A percentile compares a stretch with the other conserved stretches of the same genome.
phyloP scores from a whole-genome alignment of 169 alveolate genomes.

The Cryptosporidium xiaoi region DNA sequence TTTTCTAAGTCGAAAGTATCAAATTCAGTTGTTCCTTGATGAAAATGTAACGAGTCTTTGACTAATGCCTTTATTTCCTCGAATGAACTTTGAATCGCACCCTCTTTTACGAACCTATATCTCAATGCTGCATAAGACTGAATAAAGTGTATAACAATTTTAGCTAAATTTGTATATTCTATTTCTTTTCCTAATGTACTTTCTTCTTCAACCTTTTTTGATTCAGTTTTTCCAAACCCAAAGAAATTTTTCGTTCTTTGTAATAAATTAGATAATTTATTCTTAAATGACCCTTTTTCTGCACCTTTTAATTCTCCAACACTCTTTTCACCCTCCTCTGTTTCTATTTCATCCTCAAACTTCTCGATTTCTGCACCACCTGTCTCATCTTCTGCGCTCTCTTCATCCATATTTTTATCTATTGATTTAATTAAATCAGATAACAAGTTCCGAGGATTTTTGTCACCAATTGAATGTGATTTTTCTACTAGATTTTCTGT shows the following conservation, averaged over 20 bases:
- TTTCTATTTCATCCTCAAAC: no score
- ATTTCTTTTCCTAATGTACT: not conserved
- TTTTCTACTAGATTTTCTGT: no score
- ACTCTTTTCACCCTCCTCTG: not conserved
- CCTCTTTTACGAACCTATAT: constrained; percentile 2
- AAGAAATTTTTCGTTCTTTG: constrained; percentile 21
- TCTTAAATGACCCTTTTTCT: constrained; percentile 12
- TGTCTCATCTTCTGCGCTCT: no score
- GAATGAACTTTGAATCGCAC: constrained; percentile 16
- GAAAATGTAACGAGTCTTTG: constrained; percentile 25
- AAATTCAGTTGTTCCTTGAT: constrained; percentile 36
- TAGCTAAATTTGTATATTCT: constrained; percentile 31
- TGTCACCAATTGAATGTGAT: no score
- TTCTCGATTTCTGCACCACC: no score
- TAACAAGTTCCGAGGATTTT: no score
- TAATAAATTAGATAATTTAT: constrained; percentile 23
- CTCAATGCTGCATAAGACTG: constrained; percentile 66
- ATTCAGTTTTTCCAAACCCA: constrained; percentile 15
- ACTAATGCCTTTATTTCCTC: constrained; percentile 16
- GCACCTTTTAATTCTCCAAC: not conserved
- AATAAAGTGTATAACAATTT: constrained; percentile 11
- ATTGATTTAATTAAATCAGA: no score
- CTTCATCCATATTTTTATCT: no score
- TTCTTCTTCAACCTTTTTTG: not conserved
- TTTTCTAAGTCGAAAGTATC: constrained; percentile 51